Evolutionary conservation across 192 early-diverging fungal genomes (phyloP).

Genomic region (Rhizophagus clarus): DNA sequence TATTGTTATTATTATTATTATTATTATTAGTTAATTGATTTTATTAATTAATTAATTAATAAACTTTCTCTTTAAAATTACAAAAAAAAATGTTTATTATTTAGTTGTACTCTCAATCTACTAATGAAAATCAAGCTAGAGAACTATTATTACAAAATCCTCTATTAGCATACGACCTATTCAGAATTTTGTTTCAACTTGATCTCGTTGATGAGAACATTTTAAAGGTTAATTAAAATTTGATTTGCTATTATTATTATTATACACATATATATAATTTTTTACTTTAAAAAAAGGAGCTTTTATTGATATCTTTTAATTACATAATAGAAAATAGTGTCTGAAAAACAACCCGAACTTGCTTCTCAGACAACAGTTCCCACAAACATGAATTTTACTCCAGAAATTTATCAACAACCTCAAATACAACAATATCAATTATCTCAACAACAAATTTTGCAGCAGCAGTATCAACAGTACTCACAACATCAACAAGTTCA

Average conservation of each 20-base stretch:
- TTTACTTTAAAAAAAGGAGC: neutral
- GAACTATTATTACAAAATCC: constrained; percentile 71
- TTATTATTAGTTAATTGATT: neutral
- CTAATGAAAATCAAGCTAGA: constrained; percentile 62
- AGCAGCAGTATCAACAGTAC: too few species aligned
- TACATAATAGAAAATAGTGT: neutral
- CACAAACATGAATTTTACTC: constrained; percentile 41
- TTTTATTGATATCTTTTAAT: neutral
- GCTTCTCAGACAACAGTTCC: constrained; percentile 27
- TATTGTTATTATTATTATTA: neutral
- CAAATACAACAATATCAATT: constrained; percentile 16
- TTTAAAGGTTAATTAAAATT: constrained; percentile 48
- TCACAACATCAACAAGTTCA: too few species aligned
- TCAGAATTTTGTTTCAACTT: constrained; percentile 79
- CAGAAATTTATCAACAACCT: constrained; percentile 34
- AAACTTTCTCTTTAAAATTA: too few species aligned
- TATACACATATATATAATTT: neutral
- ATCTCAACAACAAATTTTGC: constrained; percentile 19
- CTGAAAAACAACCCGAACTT: constrained; percentile 16
- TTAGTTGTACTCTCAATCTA: constrained; percentile 40
- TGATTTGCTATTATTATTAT: neutral
- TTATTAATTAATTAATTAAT: constrained; percentile 32
- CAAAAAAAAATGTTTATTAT: too few species aligned
- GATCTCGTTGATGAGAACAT: constrained; percentile 72
- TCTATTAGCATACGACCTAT: constrained; percentile 78